phyloP scores from a whole-genome alignment of 495 filamentous ascomycete species.

The Lophiotrema nucula region DNA sequence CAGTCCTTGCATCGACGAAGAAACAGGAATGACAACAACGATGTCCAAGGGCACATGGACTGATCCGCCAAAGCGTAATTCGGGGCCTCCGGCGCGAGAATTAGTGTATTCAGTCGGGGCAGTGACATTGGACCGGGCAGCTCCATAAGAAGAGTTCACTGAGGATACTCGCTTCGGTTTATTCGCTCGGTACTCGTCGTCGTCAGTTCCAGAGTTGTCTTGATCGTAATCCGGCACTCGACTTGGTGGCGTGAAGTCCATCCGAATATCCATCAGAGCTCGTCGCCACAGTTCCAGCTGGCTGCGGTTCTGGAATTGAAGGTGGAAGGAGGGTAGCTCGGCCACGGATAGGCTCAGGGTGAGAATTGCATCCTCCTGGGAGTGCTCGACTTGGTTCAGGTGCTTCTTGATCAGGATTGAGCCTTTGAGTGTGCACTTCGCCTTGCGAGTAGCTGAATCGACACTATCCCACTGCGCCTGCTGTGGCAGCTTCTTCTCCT shows the following conservation, averaged over 20 bases:
- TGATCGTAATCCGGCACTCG: constrained; percentile 63
- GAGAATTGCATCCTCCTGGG: constrained; percentile 74
- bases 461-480: constrained; percentile 62
- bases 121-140: constrained; percentile 69
- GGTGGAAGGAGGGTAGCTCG: constrained; percentile 95
- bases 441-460: constrained; percentile 49
- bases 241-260: constrained; percentile 53
- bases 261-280: constrained; percentile 80
- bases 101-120: constrained; percentile 79
- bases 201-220: constrained; percentile 80
- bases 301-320: constrained; percentile 80
- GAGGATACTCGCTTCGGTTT: constrained; percentile 77
- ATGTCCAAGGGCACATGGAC: constrained; percentile 93
- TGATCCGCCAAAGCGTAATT: constrained; percentile 56
- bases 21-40: constrained; percentile 95
- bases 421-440: constrained; percentile 87
- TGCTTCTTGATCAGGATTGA: constrained; percentile 99
- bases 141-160: constrained; percentile 81
- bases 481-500: constrained; percentile 78
- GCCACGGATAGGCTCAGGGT: constrained; percentile 88
- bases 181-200: constrained; percentile 79
- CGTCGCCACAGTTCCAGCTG: constrained; percentile 92
- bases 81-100: constrained; percentile 42
- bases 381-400: constrained; percentile 81
- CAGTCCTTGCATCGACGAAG: constrained; percentile 97